Base-by-base conservation (phyloP, 352 stramenopile genomes). In the Pseudoperonospora humuli region DNA sequence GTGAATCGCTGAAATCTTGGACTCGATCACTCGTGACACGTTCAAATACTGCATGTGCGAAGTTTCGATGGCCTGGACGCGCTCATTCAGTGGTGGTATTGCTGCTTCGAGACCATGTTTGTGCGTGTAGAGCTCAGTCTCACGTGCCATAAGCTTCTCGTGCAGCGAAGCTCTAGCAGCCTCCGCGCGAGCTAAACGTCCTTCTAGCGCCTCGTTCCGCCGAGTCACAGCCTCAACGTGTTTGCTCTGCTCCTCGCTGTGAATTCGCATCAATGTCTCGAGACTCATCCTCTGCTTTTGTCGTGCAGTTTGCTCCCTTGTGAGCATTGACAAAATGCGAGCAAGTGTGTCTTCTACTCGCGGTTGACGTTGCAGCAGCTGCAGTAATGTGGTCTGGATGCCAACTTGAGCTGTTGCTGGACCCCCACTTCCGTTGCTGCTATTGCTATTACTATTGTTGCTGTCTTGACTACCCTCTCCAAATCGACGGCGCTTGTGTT, bases 1-100 rank as follows among this genome's bases (percentile, higher is more conserved):
- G 44, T 84, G 64, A n/a, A 85, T 59, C 10, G 48, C 41, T 28
- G 67, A 74, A 13, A 87, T 63, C 37, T 80, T 75, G 28, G 56
- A 46, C 47, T 84, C 68, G 3, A 87, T 64, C n/a, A 70, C 34
- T n/a, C 61, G 50, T 0, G 50, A 62, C 10, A 69, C 32, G 3
- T 50, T 50, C 15, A 50, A 20, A 15, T 84, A 61, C 18, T 55
- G 41, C 11, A 47, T 45, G 13, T 52, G 55, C 1, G 56, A 57
- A 25, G 64, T 50, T 41, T 84, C 58, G 10, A 82, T 61, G 2
- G 68, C 61, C 19, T 63, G 33, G 0, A 70, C 49, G 17, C 64
- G 54, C 13, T 63, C 39, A 31, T 39, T 50, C 17, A 71, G 40
- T 10, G 59, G 43, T 7, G 43, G 48, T n/a, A 65, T 48, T 10